Percentiles rank a stretch among this genome's conserved stretches.
These are phyloP conservation scores for Colletotrichum sidae DNA, from an alignment of 2,329 filamentous ascomycete species.

Conservation along the genomic window DNA sequence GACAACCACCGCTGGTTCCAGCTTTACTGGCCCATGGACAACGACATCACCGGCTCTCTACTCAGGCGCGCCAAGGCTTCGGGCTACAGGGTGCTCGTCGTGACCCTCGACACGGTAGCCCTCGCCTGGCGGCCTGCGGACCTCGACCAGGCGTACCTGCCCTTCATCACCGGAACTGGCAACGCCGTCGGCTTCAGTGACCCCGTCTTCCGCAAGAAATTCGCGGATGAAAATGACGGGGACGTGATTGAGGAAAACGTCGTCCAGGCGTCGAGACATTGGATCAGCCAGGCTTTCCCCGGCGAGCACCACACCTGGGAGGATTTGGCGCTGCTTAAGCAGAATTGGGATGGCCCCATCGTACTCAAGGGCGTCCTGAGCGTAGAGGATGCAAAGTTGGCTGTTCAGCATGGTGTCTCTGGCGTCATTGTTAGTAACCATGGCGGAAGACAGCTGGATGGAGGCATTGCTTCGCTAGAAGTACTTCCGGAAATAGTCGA, in stretches of 20 bases:
- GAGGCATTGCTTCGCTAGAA: conserved; percentile 65
- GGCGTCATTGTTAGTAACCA: conserved; percentile 73
- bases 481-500: conserved; percentile 67
- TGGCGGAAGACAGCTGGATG: conserved; percentile 61
- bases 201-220: conserved; percentile 71
- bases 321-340: conserved; percentile 67
- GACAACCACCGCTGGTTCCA: conserved; percentile 76
- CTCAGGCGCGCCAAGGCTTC: conserved; percentile 69
- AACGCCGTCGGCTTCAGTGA: conserved; percentile 74
- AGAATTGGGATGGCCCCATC: conserved; percentile 73
- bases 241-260: conserved; percentile 60
- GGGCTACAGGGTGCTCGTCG: conserved; percentile 74
- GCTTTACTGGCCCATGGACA: conserved; percentile 77
- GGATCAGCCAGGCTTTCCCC: conserved; percentile 64
- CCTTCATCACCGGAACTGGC: conserved; percentile 70
- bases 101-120: conserved; percentile 79
- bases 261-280: conserved; percentile 61
- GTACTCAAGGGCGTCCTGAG: conserved; percentile 49
- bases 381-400: conserved; percentile 50
- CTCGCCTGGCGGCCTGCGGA: conserved; percentile 77
- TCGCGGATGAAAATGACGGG: conserved; percentile 61
- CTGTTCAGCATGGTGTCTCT: conserved; percentile 65
- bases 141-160: conserved; percentile 71
- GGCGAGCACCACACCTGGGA: conserved; percentile 69
- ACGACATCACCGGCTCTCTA: conserved; percentile 74